A percentile compares a stretch with the other conserved stretches of the same genome.
Conservation (phyloP, 1,139 yeast genomes). For the Hemisphaericaspora xylanilytica region DNA sequence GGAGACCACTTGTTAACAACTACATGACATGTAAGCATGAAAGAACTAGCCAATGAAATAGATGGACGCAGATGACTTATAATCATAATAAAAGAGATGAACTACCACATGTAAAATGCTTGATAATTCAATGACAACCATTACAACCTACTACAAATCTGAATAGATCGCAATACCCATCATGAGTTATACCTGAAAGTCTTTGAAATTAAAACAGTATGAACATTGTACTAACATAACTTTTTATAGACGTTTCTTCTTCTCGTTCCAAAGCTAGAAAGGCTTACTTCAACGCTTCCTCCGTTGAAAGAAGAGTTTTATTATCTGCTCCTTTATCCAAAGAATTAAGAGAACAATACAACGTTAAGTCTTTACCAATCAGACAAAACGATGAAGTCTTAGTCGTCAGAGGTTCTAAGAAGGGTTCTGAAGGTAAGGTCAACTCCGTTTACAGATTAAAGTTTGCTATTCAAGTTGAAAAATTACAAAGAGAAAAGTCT, state of each 20-base stretch:
- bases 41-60: no score
- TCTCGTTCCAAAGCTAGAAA: conserved; percentile 99
- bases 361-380: conserved; percentile 93
- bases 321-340: conserved; percentile 99
- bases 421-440: conserved; percentile 99
- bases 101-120: background rate
- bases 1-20: no score
- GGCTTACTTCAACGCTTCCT: conserved; percentile 99
- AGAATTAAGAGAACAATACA: conserved; percentile 98
- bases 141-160: no score
- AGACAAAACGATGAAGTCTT: conserved; percentile 97
- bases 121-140: background rate
- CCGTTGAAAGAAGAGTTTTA: conserved; percentile 91
- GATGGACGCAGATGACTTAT: no score
- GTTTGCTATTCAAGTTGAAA: conserved; percentile 94
- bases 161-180: no score
- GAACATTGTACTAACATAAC: conserved; percentile 28
- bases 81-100: no score
- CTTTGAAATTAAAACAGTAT: background rate
- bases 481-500: conserved; percentile 96
- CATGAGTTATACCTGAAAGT: background rate
- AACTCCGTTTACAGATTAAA: conserved; percentile 99
- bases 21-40: no score
- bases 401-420: conserved; percentile 98
- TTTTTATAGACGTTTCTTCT: conserved; percentile 89